These are phyloP conservation scores for Hypoxylon fragiforme DNA, from an alignment of 495 filamentous ascomycete genomes.

Conservation along the genomic window DNA sequence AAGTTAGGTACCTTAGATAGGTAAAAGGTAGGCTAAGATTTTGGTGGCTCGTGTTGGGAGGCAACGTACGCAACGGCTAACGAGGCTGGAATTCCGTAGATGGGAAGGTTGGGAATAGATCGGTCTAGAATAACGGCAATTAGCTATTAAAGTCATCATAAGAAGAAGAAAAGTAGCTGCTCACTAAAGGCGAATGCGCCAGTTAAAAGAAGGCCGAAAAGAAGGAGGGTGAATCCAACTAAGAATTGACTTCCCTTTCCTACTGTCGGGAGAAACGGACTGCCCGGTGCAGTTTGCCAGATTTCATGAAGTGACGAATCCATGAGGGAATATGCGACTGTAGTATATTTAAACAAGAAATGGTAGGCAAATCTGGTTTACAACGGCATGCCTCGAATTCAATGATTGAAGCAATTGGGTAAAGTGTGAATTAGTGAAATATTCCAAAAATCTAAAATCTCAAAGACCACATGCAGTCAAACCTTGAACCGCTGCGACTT, in stretches of 20 bases:
- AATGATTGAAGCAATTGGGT: not conserved
- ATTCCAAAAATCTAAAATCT: too few relatives aligned
- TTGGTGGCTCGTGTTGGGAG: not conserved
- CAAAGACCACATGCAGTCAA: too few relatives aligned
- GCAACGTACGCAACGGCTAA: constrained; percentile 80
- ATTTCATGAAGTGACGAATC: constrained; percentile 78
- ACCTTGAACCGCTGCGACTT: too few relatives aligned
- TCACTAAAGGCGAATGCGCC: constrained; percentile 82
- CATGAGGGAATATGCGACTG: constrained; percentile 44
- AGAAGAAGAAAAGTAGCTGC: constrained; percentile 36
- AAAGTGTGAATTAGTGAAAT: not conserved
- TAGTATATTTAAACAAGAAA: not conserved
- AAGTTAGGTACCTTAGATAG: too few relatives aligned
- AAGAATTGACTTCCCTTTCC: constrained; percentile 83
- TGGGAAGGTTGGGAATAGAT: constrained; percentile 72
- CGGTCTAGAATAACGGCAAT: constrained; percentile 64
- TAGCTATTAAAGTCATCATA: not conserved
- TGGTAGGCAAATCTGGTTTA: not conserved
- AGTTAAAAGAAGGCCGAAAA: constrained; percentile 65
- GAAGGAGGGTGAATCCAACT: constrained; percentile 76
- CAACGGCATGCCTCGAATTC: constrained; percentile 11
- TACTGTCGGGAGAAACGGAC: constrained; percentile 78
- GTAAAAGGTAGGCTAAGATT: too few relatives aligned
- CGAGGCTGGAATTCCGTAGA: constrained; percentile 87
- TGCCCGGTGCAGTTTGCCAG: constrained; percentile 85